phyloP scores from a whole-genome alignment of 306 rosid genomes.

The Geum urbanum region DNA sequence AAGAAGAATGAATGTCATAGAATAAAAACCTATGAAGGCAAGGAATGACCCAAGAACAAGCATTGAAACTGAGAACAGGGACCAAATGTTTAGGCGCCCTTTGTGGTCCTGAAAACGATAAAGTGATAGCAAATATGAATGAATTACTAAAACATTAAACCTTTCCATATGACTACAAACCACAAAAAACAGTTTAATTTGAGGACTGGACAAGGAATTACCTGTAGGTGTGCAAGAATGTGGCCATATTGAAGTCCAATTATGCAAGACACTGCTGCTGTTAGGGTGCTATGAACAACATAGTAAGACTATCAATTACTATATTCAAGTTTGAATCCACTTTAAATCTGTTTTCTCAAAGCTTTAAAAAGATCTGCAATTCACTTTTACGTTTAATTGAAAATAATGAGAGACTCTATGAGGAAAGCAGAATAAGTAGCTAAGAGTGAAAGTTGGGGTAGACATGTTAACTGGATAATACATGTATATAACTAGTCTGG shows the following conservation, averaged over 20 bases:
- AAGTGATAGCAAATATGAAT: constrained; percentile 18
- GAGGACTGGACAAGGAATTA: constrained; percentile 24
- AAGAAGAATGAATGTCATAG: not conserved
- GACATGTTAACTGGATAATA: not conserved
- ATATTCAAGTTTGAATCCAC: too few relatives aligned
- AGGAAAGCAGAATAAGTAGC: not conserved
- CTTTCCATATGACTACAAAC: not conserved
- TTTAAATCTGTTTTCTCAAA: not conserved
- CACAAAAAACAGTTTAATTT: not conserved
- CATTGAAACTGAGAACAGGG: constrained; percentile 43
- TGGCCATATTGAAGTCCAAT: constrained; percentile 96
- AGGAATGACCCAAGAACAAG: constrained; percentile 44
- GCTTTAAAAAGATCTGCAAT: not conserved
- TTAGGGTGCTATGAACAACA: constrained; percentile 57
- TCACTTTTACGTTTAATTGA: not conserved
- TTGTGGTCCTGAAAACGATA: constrained; percentile 66
- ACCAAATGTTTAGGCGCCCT: constrained; percentile 56
- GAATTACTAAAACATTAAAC: not conserved
- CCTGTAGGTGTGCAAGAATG: constrained; percentile 71
- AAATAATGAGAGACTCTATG: not conserved
- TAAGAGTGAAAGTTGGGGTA: not conserved
- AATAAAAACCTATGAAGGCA: constrained; percentile 14
- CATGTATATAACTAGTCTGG: not conserved
- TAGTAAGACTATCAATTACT: constrained; percentile 17
- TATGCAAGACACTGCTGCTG: constrained; percentile 85